Evolutionary conservation across 768 basidiomycete species (phyloP).

Genomic region (Trametes cingulata): DNA sequence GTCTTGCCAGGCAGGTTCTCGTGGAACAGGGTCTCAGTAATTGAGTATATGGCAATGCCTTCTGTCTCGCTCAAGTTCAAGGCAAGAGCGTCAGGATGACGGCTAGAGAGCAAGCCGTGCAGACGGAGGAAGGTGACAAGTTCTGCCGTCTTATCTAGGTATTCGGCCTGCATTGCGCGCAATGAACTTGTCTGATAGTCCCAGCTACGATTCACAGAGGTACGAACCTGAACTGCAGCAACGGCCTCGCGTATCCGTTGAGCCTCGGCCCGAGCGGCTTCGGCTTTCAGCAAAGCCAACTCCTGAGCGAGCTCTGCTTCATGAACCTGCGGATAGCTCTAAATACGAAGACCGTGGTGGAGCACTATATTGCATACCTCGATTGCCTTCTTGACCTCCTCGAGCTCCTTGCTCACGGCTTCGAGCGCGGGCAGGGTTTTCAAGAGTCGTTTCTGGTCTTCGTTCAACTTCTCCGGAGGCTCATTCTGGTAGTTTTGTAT

Average conservation of each 20-base stretch:
- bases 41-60: conserved; percentile 52
- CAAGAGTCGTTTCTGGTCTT: conserved; percentile 79
- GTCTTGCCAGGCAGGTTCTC: conserved; percentile 53
- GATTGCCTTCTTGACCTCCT: conserved; percentile 79
- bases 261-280: conserved; percentile 57
- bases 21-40: conserved; percentile 55
- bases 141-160: conserved; percentile 46
- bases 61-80: conserved; percentile 54
- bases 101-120: conserved; percentile 48
- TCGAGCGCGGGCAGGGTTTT: conserved; percentile 77
- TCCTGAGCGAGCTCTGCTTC: conserved; percentile 66
- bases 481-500: conserved; percentile 70
- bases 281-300: conserved; percentile 51
- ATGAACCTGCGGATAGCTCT: conserved; percentile 44
- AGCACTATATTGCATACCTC: conserved; percentile 52
- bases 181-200: not conserved
- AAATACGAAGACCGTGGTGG: not conserved
- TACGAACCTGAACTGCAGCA: conserved; percentile 54
- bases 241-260: conserved; percentile 57
- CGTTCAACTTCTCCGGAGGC: conserved; percentile 74
- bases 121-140: conserved; percentile 63
- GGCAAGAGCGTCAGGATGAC: conserved; percentile 43
- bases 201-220: not conserved
- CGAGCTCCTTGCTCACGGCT: conserved; percentile 77
- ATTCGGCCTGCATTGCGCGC: conserved; percentile 40